These are phyloP conservation scores for Boletus hoseneyae DNA, from an alignment of 1,284 basidiomycete genomes.

Conservation along the genomic window DNA sequence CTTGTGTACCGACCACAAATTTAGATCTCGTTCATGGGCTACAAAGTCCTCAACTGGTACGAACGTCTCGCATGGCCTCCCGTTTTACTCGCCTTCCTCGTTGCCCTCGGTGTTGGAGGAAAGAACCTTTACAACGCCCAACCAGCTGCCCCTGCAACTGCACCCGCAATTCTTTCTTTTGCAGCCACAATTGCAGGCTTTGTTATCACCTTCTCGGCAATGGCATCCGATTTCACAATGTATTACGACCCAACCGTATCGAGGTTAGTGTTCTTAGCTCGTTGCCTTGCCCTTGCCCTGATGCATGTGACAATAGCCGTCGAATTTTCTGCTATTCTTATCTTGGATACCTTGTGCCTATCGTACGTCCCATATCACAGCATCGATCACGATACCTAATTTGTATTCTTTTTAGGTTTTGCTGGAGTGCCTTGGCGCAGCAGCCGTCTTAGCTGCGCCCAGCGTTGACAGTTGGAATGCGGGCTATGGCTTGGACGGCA, in stretches of 20 bases:
- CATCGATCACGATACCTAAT: neutral
- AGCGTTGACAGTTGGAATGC: slow-evolving; percentile 67
- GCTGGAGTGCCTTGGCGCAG: slow-evolving; percentile 76
- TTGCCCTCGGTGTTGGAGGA: slow-evolving; percentile 71
- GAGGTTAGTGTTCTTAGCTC: slow-evolving; percentile 38
- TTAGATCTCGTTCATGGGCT: slow-evolving; percentile 78
- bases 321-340: slow-evolving; percentile 75
- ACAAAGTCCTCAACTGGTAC: slow-evolving; percentile 74
- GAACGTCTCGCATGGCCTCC: slow-evolving; percentile 79
- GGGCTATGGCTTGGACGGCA: slow-evolving; percentile 54
- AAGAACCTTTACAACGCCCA: slow-evolving; percentile 54
- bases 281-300: slow-evolving; percentile 1
- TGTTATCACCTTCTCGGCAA: slow-evolving; percentile 60
- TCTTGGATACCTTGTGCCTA: slow-evolving; percentile 69
- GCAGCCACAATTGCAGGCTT: slow-evolving; percentile 73
- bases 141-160: slow-evolving; percentile 49
- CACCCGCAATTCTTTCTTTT: slow-evolving; percentile 54
- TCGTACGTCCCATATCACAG: slow-evolving; percentile 39
- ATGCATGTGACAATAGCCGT: slow-evolving; percentile 41
- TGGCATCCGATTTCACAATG: slow-evolving; percentile 72
- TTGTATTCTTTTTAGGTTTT: slow-evolving; percentile 37
- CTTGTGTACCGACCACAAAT: slow-evolving; percentile 1
- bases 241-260: slow-evolving; percentile 60
- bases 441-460: slow-evolving; percentile 54
- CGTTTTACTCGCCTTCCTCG: slow-evolving; percentile 71